phyloP scores from a whole-genome alignment of 2,329 filamentous ascomycete species.

The Teratosphaeria nubilosa region DNA sequence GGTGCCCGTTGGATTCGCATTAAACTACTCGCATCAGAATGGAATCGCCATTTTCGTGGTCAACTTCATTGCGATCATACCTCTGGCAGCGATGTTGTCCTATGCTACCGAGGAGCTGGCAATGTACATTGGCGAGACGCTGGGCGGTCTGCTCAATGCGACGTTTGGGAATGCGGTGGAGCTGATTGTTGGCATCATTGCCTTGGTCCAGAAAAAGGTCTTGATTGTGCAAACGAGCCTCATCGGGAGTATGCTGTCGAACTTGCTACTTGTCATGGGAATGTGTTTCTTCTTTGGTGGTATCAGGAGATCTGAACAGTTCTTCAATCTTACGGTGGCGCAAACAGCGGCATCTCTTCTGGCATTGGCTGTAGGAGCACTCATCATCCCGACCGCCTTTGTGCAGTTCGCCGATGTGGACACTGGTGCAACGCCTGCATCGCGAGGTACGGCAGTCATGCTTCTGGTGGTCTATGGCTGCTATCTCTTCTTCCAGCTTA shows the following conservation, averaged over 20 bases:
- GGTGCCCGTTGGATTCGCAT: constrained; percentile 65
- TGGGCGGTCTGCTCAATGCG: constrained; percentile 82
- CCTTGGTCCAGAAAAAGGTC: constrained; percentile 62
- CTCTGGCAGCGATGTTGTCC: constrained; percentile 74
- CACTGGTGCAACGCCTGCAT: constrained; percentile 35
- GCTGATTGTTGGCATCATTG: constrained; percentile 63
- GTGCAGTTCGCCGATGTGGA: constrained; percentile 21
- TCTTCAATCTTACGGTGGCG: constrained; percentile 85
- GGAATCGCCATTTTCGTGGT: constrained; percentile 61
- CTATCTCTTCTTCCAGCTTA: constrained; percentile 85
- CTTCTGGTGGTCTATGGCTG: constrained; percentile 72
- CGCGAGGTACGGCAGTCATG: constrained; percentile 67
- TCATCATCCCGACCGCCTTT: constrained; percentile 79
- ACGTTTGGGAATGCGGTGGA: constrained; percentile 60
- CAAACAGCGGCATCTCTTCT: constrained; percentile 79
- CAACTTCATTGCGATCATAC: constrained; percentile 90
- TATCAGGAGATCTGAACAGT: constrained; percentile 66
- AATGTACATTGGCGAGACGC: constrained; percentile 63
- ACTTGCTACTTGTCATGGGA: constrained; percentile 76
- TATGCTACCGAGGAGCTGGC: constrained; percentile 89
- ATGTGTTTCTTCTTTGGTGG: constrained; percentile 87
- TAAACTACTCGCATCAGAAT: constrained; percentile 54
- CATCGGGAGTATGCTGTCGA: constrained; percentile 84
- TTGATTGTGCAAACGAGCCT: constrained; percentile 86
- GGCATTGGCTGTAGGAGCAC: constrained; percentile 64